These are phyloP conservation scores for Quercus cerris DNA, from an alignment of 306 rosid species.

Conservation along the genomic window DNA sequence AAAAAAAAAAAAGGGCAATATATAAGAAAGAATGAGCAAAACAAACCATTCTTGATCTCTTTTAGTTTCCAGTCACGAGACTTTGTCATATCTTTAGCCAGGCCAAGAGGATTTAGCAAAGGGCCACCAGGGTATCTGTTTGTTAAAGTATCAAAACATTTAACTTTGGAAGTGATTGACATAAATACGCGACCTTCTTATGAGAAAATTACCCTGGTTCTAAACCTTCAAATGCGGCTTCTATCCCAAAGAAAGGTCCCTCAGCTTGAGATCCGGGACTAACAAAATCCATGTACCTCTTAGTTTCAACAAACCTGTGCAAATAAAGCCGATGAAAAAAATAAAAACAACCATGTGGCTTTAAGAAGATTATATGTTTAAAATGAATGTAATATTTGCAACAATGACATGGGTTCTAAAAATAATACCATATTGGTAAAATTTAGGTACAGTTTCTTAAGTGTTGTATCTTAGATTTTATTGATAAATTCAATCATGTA, in stretches of 20 bases:
- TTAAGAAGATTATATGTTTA: too few species aligned
- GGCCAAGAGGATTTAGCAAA: slow-evolving; percentile 78
- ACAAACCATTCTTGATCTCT: slow-evolving; percentile 82
- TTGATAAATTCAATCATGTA: too few species aligned
- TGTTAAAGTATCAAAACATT: neutral
- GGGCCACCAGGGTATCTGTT: slow-evolving; percentile 86
- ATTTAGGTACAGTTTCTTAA: too few species aligned
- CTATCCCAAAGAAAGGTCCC: slow-evolving; percentile 78
- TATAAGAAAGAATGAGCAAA: slow-evolving; percentile 9
- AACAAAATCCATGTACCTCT: slow-evolving; percentile 84
- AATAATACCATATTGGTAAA: neutral
- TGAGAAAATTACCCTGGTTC: slow-evolving; percentile 74
- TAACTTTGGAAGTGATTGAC: neutral
- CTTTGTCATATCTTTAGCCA: slow-evolving; percentile 74
- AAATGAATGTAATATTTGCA: neutral
- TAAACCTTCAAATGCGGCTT: slow-evolving; percentile 72
- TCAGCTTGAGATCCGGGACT: slow-evolving; percentile 93
- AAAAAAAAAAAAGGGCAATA: too few species aligned
- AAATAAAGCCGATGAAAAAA: slow-evolving; percentile 11
- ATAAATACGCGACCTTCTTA: neutral
- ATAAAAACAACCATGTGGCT: neutral
- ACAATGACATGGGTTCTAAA: neutral
- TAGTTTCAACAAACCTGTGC: slow-evolving; percentile 78
- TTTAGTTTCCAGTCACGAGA: slow-evolving; percentile 84
- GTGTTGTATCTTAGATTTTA: too few species aligned